Conservation (phyloP, 148 eudicot genomes). For the Spergularia marina region DNA sequence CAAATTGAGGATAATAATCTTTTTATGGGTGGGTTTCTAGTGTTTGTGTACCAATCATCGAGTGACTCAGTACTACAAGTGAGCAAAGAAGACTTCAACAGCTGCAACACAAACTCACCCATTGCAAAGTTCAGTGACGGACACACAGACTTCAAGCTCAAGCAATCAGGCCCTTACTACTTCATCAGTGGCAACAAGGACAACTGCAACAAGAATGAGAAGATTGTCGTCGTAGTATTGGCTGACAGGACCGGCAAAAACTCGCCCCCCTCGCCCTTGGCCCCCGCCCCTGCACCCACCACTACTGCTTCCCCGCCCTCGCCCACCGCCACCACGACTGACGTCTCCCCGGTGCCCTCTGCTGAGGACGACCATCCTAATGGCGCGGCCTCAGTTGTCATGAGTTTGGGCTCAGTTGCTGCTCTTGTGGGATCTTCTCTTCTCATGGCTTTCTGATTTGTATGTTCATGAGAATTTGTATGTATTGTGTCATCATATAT, state of each 20-base stretch:
- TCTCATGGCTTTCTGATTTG: constrained; percentile 41
- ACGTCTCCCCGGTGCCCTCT: constrained; percentile 40
- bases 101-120: constrained; percentile 57
- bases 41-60: constrained; percentile 51
- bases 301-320: constrained; percentile 29
- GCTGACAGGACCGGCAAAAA: constrained; percentile 48
- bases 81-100: constrained; percentile 56
- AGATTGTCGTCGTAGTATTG: constrained; percentile 59
- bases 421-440: constrained; percentile 54
- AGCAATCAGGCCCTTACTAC: constrained; percentile 69
- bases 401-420: constrained; percentile 41
- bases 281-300: constrained; percentile 16
- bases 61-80: constrained; percentile 69
- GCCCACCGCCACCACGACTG: not conserved
- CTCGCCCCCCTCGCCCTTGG: constrained; percentile 24
- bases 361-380: constrained; percentile 42
- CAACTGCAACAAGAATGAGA: constrained; percentile 70
- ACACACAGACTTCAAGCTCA: constrained; percentile 53
- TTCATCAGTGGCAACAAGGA: constrained; percentile 80
- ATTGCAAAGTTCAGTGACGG: constrained; percentile 56
- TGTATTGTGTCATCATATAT: not conserved
- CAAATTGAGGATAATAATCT: too few relatives aligned
- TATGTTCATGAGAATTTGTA: not conserved
- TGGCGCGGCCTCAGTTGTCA: constrained; percentile 31
- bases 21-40: constrained; percentile 25